These are phyloP conservation scores for Fraxinus paxiana DNA, from an alignment of 305 asterid genomes.

Conservation along the genomic window DNA sequence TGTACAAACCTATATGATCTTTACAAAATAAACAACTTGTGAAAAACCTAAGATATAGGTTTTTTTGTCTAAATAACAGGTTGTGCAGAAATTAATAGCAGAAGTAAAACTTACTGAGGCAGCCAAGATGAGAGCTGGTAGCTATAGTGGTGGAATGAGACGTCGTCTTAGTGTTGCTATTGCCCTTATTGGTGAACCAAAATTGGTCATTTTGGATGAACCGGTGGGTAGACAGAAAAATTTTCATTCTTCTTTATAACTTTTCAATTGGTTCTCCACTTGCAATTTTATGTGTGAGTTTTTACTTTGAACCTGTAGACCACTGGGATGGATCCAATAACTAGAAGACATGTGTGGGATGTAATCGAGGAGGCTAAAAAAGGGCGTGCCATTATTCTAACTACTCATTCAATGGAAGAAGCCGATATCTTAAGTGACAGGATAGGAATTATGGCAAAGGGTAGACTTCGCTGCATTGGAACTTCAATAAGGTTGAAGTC, in stretches of 20 bases:
- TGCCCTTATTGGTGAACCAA: conserved; percentile 91
- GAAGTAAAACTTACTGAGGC: conserved; percentile 71
- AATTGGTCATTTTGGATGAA: conserved; percentile 82
- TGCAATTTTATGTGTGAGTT: neutral
- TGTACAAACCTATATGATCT: conserved; percentile 8
- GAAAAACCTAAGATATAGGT: neutral
- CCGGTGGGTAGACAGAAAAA: conserved; percentile 52
- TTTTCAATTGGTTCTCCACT: conserved; percentile 6
- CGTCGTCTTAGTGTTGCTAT: conserved; percentile 95
- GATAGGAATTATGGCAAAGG: conserved; percentile 94
- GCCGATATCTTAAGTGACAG: conserved; percentile 93
- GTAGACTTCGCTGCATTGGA: conserved; percentile 95
- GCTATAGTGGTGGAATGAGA: conserved; percentile 94
- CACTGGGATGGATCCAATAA: conserved; percentile 96
- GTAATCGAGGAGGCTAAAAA: conserved; percentile 81
- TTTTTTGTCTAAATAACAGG: conserved; percentile 41
- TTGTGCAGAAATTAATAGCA: conserved; percentile 51
- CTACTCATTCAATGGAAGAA: conserved; percentile 98
- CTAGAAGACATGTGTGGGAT: conserved; percentile 90
- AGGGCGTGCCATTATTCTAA: conserved; percentile 86
- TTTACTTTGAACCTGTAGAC: conserved; percentile 48
- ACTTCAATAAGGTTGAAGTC: conserved; percentile 82
- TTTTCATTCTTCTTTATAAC: conserved; percentile 2
- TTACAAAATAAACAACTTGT: neutral
- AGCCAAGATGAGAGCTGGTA: conserved; percentile 68